A percentile compares a stretch with the other conserved stretches of the same genome.
Evolutionary conservation across 179 eudicot species (phyloP).

Genomic region (Spinacia oleracea): DNA sequence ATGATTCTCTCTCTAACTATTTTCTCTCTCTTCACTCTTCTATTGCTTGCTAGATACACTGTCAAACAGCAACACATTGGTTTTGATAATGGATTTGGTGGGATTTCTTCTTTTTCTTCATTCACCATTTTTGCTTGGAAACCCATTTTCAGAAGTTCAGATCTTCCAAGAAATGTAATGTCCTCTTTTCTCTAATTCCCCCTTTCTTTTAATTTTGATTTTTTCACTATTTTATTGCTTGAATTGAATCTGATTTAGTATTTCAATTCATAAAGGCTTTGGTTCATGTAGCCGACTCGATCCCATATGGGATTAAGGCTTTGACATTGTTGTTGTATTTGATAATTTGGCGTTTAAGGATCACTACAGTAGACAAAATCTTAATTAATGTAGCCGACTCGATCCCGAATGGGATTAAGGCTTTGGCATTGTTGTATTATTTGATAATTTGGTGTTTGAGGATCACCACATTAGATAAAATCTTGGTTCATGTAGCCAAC

Average conservation of each 20-base stretch:
- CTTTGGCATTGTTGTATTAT: no score
- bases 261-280: no score
- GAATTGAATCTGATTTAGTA: neutral
- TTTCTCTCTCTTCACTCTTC: slow-evolving; percentile 73
- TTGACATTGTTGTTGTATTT: neutral
- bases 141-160: slow-evolving; percentile 59
- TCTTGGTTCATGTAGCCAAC: no score
- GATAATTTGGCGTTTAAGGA: no score
- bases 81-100: slow-evolving; percentile 11
- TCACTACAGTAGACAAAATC: no score
- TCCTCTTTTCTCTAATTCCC: neutral
- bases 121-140: slow-evolving; percentile 76
- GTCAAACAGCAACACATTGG: slow-evolving; percentile 27
- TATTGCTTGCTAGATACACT: slow-evolving; percentile 70
- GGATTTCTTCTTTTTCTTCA: slow-evolving; percentile 31
- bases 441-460: no score
- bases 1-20: slow-evolving; percentile 68
- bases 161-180: slow-evolving; percentile 67
- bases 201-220: no score
- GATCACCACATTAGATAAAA: no score
- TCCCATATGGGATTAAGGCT: neutral
- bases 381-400: no score
- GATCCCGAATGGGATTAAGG: no score
- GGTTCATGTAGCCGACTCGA: no score
- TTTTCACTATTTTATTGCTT: slow-evolving; percentile 9